Evolutionary conservation across 2,329 filamentous ascomycete genomes (phyloP), one percentile per base, ranked within the genome.

Genomic region (Diaporthe citrichinensis): DNA sequence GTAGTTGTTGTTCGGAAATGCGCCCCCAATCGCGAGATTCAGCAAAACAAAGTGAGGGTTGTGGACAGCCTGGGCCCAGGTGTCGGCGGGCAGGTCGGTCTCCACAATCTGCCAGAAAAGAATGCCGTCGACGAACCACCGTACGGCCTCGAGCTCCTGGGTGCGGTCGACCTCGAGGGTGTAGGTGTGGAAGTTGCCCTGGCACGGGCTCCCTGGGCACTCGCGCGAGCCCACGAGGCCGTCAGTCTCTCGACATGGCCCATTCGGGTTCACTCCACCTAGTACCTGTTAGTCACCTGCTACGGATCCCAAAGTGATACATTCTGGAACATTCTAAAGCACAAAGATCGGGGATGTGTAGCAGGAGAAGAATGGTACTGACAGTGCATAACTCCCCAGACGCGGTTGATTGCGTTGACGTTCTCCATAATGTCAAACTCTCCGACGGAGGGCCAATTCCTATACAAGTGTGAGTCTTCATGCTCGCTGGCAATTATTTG

Each of bases 361-460:
- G n/a, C n/a, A n/a, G n/a, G n/a, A n/a, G n/a, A n/a, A n/a, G n/a
- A n/a, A n/a, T n/a, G n/a, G n/a, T n/a, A n/a, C n/a, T n/a, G n/a
- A n/a, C 88, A 90, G 82, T 90, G 89, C 20, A 87, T 80, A 14
- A 86, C 88, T 17, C 86, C 87, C 55, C 86, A 84, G 17, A 83
- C 87, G 2, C 80, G 83, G 4, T 81, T 80, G 49, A 84, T 75
- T 1, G 88, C 89, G 79, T 89, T 87, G 77, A 90, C 81, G 41
- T 85, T 86, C 82, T 90, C 89, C 78, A 90, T 83, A 76, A 89
- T 86, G 78, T 90, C 89, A 53, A 90, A 81, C 81, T 90, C 89
- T 68, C 89, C 89, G 46, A 85, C 86, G 1, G 75, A 69, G 0
- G 89, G 89, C 89, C 89, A 90, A 23, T 68, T 68, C 31, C 65